Percentiles rank a stretch among this genome's conserved stretches.
Conservation (phyloP, 2,329 filamentous ascomycete species). For the Setomelanomma holmii region DNA sequence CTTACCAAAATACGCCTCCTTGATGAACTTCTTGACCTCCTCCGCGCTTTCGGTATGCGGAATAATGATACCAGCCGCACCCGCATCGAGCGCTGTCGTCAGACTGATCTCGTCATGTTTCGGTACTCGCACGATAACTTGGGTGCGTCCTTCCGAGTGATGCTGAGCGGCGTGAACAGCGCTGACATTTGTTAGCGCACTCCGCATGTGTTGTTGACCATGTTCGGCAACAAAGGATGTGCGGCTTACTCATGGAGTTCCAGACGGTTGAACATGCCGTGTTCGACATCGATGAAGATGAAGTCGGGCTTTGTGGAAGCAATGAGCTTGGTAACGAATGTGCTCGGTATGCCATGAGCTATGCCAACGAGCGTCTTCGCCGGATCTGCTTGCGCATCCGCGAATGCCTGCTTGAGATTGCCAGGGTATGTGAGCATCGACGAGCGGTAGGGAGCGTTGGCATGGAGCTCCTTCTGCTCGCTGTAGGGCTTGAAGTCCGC, state of each 20-base stretch:
- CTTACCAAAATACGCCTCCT: conserved; percentile 29
- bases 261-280: conserved; percentile 36
- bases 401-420: conserved; percentile 28
- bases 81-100: conserved; percentile 33
- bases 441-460: conserved; percentile 28
- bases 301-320: conserved; percentile 36
- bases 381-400: conserved; percentile 28
- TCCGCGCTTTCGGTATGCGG: conserved; percentile 31
- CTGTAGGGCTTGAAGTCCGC: conserved; percentile 24
- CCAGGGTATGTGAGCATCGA: conserved; percentile 31
- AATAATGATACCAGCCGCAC: conserved; percentile 31
- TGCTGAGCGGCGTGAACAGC: conserved; percentile 35
- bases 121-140: conserved; percentile 32
- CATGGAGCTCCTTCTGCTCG: conserved; percentile 33
- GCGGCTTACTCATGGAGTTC: conserved; percentile 32
- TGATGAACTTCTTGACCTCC: conserved; percentile 32
- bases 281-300: conserved; percentile 37
- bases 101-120: conserved; percentile 33
- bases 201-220: not conserved
- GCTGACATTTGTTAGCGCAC: conserved; percentile 11
- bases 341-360: conserved; percentile 35
- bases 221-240: not conserved
- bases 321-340: conserved; percentile 35
- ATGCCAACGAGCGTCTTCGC: conserved; percentile 34
- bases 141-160: conserved; percentile 32